Conservation (phyloP, 805 yeast genomes). For the Tetrapisispora namnaoensis region DNA sequence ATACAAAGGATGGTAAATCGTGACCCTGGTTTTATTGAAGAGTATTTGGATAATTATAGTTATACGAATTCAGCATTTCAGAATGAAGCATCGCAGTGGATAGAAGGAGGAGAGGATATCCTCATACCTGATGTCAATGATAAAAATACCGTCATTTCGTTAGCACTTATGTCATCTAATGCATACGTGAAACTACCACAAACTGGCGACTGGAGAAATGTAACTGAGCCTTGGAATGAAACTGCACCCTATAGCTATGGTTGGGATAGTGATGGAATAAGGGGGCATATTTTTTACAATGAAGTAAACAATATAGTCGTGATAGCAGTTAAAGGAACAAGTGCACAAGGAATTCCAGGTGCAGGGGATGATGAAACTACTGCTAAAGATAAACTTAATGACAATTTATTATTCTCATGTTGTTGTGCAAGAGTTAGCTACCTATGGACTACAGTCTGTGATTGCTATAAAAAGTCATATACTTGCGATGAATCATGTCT, state of each 20-base stretch:
- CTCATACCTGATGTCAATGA: slow-evolving; percentile 69
- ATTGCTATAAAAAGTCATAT: slow-evolving; percentile 74
- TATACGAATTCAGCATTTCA: slow-evolving; percentile 18
- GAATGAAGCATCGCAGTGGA: slow-evolving; percentile 53
- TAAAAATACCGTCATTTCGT: slow-evolving; percentile 55
- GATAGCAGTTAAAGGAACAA: slow-evolving; percentile 82
- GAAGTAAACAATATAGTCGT: slow-evolving; percentile 53
- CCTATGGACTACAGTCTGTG: slow-evolving; percentile 92
- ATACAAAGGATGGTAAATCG: slow-evolving; percentile 36
- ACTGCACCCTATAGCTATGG: slow-evolving; percentile 58
- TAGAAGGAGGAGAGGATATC: slow-evolving; percentile 36
- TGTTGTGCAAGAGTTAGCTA: slow-evolving; percentile 92
- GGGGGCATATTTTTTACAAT: slow-evolving; percentile 83
- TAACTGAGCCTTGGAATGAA: slow-evolving; percentile 48
- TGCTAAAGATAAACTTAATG: slow-evolving; percentile 72
- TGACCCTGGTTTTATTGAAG: slow-evolving; percentile 54
- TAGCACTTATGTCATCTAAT: slow-evolving; percentile 82
- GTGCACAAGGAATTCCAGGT: slow-evolving; percentile 69
- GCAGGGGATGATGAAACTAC: slow-evolving; percentile 76
- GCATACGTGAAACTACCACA: slow-evolving; percentile 77
- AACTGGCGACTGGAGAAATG: slow-evolving; percentile 82
- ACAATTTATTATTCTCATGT: slow-evolving; percentile 82
- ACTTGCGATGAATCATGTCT: slow-evolving; percentile 85
- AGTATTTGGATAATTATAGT: slow-evolving; percentile 48
- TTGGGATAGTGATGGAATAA: slow-evolving; percentile 74